phyloP scores from a whole-genome alignment of 768 basidiomycete species.

The Agaricus subrufescens region DNA sequence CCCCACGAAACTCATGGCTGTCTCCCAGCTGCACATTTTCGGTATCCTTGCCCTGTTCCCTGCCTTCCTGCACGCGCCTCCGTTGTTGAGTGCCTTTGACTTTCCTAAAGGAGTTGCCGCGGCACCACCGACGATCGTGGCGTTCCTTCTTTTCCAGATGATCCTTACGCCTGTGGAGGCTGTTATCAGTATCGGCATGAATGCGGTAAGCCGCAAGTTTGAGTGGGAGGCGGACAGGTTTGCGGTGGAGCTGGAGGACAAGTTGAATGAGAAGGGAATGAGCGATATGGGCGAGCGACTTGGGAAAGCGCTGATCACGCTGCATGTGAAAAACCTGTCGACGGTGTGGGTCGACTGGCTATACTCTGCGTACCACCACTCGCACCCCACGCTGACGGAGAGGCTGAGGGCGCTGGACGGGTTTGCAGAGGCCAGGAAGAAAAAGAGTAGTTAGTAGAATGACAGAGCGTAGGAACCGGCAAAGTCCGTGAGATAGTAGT shows the following conservation, averaged over 20 bases:
- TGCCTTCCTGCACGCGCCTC: slow-evolving; percentile 81
- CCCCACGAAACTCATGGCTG: slow-evolving; percentile 81
- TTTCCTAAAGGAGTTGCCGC: slow-evolving; percentile 64
- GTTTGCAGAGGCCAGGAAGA: slow-evolving; percentile 46
- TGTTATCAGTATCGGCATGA: slow-evolving; percentile 67
- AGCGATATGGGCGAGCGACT: slow-evolving; percentile 84
- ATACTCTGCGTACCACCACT: slow-evolving; percentile 96
- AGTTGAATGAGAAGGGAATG: slow-evolving; percentile 52
- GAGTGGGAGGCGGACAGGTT: slow-evolving; percentile 94
- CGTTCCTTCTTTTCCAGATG: slow-evolving; percentile 90
- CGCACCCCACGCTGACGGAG: slow-evolving; percentile 92
- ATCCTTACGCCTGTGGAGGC: slow-evolving; percentile 78
- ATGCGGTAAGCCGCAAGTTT: slow-evolving; percentile 78
- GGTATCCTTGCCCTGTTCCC: slow-evolving; percentile 83
- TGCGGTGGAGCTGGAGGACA: slow-evolving; percentile 66
- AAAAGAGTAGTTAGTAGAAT: slow-evolving; percentile 23
- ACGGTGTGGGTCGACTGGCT: slow-evolving; percentile 95
- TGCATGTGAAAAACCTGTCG: slow-evolving; percentile 90
- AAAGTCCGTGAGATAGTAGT: not conserved
- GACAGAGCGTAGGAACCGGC: slow-evolving; percentile 1
- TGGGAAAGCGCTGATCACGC: slow-evolving; percentile 72
- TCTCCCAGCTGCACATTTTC: slow-evolving; percentile 87
- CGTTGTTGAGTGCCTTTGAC: slow-evolving; percentile 76
- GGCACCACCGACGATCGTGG: slow-evolving; percentile 74
- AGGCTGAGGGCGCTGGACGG: slow-evolving; percentile 76